A percentile compares a stretch with the other conserved stretches of the same genome.
These are phyloP conservation scores for Saccharomycopsis sp. DNA, from an alignment of 805 yeast species.

Conservation along the genomic window DNA sequence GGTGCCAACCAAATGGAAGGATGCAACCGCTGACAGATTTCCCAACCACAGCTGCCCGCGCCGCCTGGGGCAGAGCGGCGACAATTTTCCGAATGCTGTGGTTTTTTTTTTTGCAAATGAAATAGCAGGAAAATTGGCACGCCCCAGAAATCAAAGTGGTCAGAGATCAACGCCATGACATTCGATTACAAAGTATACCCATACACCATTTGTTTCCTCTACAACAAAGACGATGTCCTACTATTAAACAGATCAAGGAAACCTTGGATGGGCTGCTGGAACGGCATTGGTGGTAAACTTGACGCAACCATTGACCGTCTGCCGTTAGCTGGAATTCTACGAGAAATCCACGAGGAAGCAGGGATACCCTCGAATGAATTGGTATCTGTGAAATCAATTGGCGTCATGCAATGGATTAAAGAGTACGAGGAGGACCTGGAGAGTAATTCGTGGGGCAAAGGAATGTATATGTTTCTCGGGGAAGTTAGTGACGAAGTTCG, in stretches of 20 bases:
- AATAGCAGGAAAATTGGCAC: too few species aligned
- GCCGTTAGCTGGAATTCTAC: conserved; percentile 14
- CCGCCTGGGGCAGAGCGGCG: too few species aligned
- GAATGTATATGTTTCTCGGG: conserved; percentile 17
- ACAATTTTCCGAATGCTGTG: too few species aligned
- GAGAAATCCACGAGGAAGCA: conserved; percentile 21
- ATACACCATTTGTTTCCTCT: conserved; percentile 17
- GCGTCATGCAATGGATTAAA: conserved; percentile 20
- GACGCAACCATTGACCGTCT: too few species aligned
- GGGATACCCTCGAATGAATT: conserved; percentile 11
- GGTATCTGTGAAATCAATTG: conserved; percentile 4
- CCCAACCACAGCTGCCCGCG: too few species aligned
- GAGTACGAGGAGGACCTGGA: background rate
- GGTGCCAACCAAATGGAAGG: too few species aligned
- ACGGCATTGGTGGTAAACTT: conserved; percentile 21
- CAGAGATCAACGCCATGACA: background rate
- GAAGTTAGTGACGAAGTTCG: conserved; percentile 1
- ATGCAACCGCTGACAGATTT: too few species aligned
- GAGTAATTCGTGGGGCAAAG: conserved; percentile 4
- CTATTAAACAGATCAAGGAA: conserved; percentile 17
- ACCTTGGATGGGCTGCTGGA: conserved; percentile 23
- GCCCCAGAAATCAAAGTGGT: too few species aligned
- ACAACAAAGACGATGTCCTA: conserved; percentile 9
- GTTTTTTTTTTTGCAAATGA: too few species aligned
- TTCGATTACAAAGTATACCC: conserved; percentile 11